phyloP scores from a whole-genome alignment of 2,329 filamentous ascomycete genomes.

The Arachnomyces sp. region DNA sequence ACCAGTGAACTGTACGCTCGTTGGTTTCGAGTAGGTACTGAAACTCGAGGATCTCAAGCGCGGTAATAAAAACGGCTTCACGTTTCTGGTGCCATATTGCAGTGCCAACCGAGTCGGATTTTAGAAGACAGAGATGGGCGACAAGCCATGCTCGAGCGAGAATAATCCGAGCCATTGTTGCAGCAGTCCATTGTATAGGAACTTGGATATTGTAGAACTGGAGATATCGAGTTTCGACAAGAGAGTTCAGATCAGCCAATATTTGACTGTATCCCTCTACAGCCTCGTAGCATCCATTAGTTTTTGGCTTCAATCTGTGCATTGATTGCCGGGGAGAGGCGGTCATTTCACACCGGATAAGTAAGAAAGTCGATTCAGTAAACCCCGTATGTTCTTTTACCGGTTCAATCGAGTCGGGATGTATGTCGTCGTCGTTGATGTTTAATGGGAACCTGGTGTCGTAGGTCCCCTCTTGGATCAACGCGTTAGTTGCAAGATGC shows the following conservation, averaged over 20 bases:
- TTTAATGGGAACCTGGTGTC: conserved; percentile 1
- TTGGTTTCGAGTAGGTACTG: conserved; percentile 55
- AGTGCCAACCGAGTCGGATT: conserved; percentile 42
- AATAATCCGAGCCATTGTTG: conserved; percentile 55
- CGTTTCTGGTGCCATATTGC: too few species aligned
- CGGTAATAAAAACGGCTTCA: conserved; percentile 44
- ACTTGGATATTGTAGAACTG: too few species aligned
- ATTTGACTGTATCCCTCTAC: too few species aligned
- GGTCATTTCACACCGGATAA: conserved; percentile 40
- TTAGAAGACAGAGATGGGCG: conserved; percentile 57
- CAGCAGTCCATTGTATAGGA: conserved; percentile 51
- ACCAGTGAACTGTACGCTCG: conserved; percentile 46
- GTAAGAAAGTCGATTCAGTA: conserved; percentile 37
- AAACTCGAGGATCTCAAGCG: conserved; percentile 61
- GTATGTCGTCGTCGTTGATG: neutral
- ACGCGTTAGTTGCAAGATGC: too few species aligned
- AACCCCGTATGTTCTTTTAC: conserved; percentile 36
- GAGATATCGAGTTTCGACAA: conserved; percentile 39
- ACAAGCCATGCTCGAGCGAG: conserved; percentile 65
- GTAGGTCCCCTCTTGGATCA: neutral
- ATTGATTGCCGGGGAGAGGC: conserved; percentile 15
- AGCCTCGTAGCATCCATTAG: too few species aligned
- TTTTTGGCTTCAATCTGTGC: too few species aligned
- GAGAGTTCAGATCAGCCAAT: neutral
- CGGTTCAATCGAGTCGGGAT: conserved; percentile 19